Percentiles rank a stretch among this genome's conserved stretches.
Evolutionary conservation across 805 yeast species (phyloP).

Genomic region (Torulaspora maleeae): DNA sequence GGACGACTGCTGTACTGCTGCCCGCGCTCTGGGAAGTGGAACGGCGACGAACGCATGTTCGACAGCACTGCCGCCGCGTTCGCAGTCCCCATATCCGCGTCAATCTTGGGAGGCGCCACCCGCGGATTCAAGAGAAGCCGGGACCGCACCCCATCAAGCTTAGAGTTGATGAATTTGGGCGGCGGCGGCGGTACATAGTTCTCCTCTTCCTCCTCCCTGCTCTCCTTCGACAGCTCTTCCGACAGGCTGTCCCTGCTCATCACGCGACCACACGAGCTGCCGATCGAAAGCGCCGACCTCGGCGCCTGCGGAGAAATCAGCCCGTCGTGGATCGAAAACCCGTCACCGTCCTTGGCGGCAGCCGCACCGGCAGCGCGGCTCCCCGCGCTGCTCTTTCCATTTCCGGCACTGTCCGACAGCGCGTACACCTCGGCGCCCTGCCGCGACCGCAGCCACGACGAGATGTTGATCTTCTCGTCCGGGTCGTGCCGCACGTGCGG

Average conservation of each 20-base stretch:
- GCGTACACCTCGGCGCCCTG: constrained; percentile 27
- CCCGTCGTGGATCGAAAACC: constrained; percentile 7
- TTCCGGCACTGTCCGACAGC: constrained; percentile 12
- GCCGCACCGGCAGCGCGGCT: background rate
- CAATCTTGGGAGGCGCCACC: constrained; percentile 13
- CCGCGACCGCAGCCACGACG: constrained; percentile 28
- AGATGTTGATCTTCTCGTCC: constrained; percentile 20
- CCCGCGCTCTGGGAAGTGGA: constrained; percentile 20
- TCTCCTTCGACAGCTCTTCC: background rate
- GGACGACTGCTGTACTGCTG: constrained; percentile 23
- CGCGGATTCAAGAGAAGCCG: constrained; percentile 28
- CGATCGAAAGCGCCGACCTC: constrained; percentile 16
- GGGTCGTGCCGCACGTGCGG: constrained; percentile 22
- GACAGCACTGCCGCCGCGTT: constrained; percentile 35
- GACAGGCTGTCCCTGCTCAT: constrained; percentile 3
- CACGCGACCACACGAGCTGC: constrained; percentile 10
- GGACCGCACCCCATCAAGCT: constrained; percentile 31
- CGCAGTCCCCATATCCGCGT: constrained; percentile 31
- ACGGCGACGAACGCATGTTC: constrained; percentile 35
- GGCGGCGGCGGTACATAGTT: constrained; percentile 23
- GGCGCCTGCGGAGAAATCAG: constrained; percentile 17
- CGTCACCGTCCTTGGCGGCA: background rate
- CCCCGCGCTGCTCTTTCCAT: constrained; percentile 4
- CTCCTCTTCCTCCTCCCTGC: constrained; percentile 10
- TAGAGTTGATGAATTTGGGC: constrained; percentile 33